Evolutionary conservation across 192 early-diverging fungal species (phyloP).

Genomic region (Endogone sp.): DNA sequence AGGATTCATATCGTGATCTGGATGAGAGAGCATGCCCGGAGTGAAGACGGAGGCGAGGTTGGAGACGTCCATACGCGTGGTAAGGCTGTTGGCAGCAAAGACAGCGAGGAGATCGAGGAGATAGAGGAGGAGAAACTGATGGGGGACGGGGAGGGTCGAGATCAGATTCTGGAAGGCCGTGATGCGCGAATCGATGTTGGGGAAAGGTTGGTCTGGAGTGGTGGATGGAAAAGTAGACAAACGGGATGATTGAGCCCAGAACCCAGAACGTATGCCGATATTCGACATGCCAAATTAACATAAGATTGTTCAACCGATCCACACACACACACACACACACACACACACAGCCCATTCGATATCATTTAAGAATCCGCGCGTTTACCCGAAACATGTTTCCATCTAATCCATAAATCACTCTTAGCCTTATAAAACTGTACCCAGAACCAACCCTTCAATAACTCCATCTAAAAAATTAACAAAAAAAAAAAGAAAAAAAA

Average conservation of each 20-base stretch:
- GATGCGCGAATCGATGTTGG: slow-evolving; percentile 31
- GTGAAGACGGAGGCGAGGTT: slow-evolving; percentile 76
- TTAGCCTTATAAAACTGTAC: neutral
- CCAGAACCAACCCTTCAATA: slow-evolving; percentile 11
- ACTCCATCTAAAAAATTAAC: too few species aligned
- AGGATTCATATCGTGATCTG: slow-evolving; percentile 62
- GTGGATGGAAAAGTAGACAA: too few species aligned
- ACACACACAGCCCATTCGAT: too few species aligned
- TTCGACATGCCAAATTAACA: too few species aligned
- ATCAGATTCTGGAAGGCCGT: slow-evolving; percentile 56
- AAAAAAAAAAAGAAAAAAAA: too few species aligned
- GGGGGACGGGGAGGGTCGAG: slow-evolving; percentile 45
- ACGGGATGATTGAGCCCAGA: too few species aligned
- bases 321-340: too few species aligned
- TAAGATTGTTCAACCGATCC: too few species aligned
- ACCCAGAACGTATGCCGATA: too few species aligned
- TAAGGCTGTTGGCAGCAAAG: slow-evolving; percentile 44
- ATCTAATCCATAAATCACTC: too few species aligned
- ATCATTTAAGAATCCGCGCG: neutral
- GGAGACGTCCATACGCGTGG: slow-evolving; percentile 66
- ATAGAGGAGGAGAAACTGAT: slow-evolving; percentile 66
- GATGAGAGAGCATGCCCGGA: slow-evolving; percentile 72
- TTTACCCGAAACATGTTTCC: neutral
- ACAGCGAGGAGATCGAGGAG: slow-evolving; percentile 60
- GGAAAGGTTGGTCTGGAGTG: slow-evolving; percentile 23